Evolutionary conservation across 129 eudicot species (phyloP), one percentile per base, ranked within the genome.

Genomic region (Artemisia argyi): DNA sequence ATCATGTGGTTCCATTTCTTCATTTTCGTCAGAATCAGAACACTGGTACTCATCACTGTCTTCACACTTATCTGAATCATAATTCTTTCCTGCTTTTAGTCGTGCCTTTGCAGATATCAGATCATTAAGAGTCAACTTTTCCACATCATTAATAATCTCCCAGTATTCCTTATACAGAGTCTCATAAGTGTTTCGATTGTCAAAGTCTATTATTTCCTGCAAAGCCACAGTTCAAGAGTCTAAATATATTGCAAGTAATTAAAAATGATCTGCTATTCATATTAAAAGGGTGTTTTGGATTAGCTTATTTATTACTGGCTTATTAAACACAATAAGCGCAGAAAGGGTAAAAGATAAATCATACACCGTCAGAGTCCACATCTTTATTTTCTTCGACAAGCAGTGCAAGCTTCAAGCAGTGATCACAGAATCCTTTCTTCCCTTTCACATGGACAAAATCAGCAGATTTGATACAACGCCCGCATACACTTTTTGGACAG

Each of bases 341-440:
- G 18, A 73, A 60, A 55, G 8, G 50, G 22, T 14, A 2, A 19
- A 57, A 39, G 46, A 11, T 2, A 11, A 19, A 9, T 15, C 52
- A 81, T 86, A 95, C 99, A 95, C 96, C 99, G 48, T 91, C 97
- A 69, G 89, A 88, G 61, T 86, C 94, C 17, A 78, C 83, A 75
- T 86, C 82, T 71, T 65, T 79, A 1, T 79, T 73, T 78, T 88
- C 90, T 81, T 95, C 99, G 15, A 80, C 84, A 14, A 88, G 97
- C 39, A 91, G 50, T 12, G 90, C 79, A 77, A 84, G 91, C 71
- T 84, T 86, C 57, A 95, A 77, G 80, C 99, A 95, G 58, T 59
- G 14, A 13, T 51, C 30, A 69, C 99, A 95, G 75, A 95, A 77
- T 52, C 99, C 99, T 76, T 84, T 80, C 35, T 70, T 76, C 62